Evolutionary conservation across 73 alveolate genomes (phyloP), one percentile per base, ranked within the genome.

Genomic region (Vitrella brassicaformis): DNA sequence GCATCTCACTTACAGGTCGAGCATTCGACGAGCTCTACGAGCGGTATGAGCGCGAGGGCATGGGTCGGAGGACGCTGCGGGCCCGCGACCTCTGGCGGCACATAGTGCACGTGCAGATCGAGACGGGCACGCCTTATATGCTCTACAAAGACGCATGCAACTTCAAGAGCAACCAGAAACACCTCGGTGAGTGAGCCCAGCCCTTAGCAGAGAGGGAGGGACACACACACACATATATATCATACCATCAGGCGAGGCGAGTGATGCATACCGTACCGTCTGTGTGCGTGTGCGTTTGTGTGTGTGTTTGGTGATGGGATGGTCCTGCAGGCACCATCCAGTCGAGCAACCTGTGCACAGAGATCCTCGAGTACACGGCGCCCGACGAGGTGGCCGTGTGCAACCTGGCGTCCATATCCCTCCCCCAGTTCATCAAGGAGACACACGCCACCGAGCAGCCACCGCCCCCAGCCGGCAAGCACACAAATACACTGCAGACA

Each of bases 41-140:
- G 26, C 73, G 71, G 46, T 88, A 90, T 72, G 97, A 93, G 75
- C 25, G 64, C 0, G 89, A 87, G 80, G 93, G 90, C 29, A 86
- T 67, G 66, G 74, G 69, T 39, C 47, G 74, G 39, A 46, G 47
- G 30, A 70, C 68, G 27, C 75, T 79, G 29, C 32, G 30, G 46
- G 86, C 86, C 0, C 79, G 68, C 71, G 80, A 79, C 28, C 45
- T 72, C 0, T 93, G 98, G 98, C 74, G 73, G 27, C 93, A 90
- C 28, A 91, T 93, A 28, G 78, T 93, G 74, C 94, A 91, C 45
- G 71, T 91, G 10, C 88, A 93, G 81, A 91, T 89, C 47, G 96
- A 92, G 86, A 93, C 98, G 29, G 98, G 98, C 28, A 88, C 94
- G 25, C 98, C 98, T 1, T 93, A 93, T 80, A 93, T 93, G 98